These are phyloP conservation scores for Leishmania tarentolae DNA, from an alignment of 208 protist genomes.

Conservation along the genomic window DNA sequence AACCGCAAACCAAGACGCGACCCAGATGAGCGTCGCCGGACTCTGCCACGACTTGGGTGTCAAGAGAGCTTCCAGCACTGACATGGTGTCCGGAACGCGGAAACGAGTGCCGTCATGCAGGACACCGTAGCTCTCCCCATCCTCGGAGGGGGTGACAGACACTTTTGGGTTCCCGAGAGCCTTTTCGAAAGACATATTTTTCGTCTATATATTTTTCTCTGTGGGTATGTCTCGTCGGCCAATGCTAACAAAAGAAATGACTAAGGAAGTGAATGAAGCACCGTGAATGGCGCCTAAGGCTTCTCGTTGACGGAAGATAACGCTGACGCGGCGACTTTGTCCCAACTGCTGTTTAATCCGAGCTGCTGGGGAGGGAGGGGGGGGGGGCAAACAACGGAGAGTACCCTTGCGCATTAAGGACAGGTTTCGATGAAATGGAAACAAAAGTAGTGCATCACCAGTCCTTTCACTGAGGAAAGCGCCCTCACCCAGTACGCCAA, in stretches of 20 bases:
- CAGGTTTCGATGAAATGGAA: neutral
- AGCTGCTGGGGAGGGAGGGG: neutral
- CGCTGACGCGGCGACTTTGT: neutral
- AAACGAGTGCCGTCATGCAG: conserved; percentile 62
- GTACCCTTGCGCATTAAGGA: neutral
- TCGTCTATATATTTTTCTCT: neutral
- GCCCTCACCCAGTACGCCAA: neutral
- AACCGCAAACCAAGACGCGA: conserved; percentile 35
- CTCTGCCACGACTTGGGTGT: conserved; percentile 53
- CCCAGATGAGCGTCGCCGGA: conserved; percentile 59
- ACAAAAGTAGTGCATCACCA: neutral
- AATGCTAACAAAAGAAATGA: neutral
- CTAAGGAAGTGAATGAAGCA: neutral
- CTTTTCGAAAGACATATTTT: conserved; percentile 6
- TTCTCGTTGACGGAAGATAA: neutral
- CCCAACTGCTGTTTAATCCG: neutral
- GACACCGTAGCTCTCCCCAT: conserved; percentile 35
- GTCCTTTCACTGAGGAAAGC: neutral
- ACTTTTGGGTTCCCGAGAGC: neutral
- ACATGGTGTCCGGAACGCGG: conserved; percentile 69
- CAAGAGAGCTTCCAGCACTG: conserved; percentile 51
- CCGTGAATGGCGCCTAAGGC: neutral
- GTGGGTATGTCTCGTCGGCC: neutral
- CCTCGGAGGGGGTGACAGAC: conserved; percentile 3
- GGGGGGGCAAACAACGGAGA: neutral